Evolutionary conservation across 2,329 filamentous ascomycete species (phyloP), one percentile per base, ranked within the genome.

Genomic region (Penicillium sclerotigenum): DNA sequence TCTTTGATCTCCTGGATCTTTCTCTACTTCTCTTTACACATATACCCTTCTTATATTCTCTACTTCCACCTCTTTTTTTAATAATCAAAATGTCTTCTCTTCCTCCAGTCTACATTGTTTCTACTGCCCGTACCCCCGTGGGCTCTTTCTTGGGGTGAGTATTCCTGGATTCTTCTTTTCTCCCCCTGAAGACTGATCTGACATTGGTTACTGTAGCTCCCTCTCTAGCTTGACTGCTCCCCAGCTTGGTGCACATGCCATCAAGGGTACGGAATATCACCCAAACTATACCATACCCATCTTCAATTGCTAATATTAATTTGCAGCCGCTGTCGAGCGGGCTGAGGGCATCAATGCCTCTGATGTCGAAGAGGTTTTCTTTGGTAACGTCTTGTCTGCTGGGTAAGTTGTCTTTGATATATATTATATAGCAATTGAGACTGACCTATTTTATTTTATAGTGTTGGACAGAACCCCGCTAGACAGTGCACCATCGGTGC

Each of bases 321-420:
- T 52, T 57, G 43, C 64, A 85, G 83, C 84, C 71, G 93, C 93
- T 59, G 84, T 99, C 65, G 88, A 91, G 78, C 88, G 91, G 70
- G 90, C 89, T 45, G 87, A 94, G 54, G 84, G 88, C 70, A 86
- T 99, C 79, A 92, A 95, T 79, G 83, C 91, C 53, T 86, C 91
- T 69, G 86, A 96, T 73, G 90, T 99, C 56, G 87, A 99, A 73
- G 94, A 99, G 76, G 91, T 99, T 72, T 95, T 94, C 82, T 95
- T 97, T 73, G 94, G 94, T 76, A 99, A 99, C 81, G 94, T 99
- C 65, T 84, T 99, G 69, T 96, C 92, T 58, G 94, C 93, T 75
- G 92, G 93, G 92, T 96, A 83, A 68, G 82, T 71, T 36, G 16
- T 36, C 61, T 50, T 38, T 52, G 18, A 18, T 29, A 46, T 46